Evolutionary conservation across 2,329 filamentous ascomycete genomes (phyloP), one percentile per base, ranked within the genome.

Genomic region (Alternaria gaisen): DNA sequence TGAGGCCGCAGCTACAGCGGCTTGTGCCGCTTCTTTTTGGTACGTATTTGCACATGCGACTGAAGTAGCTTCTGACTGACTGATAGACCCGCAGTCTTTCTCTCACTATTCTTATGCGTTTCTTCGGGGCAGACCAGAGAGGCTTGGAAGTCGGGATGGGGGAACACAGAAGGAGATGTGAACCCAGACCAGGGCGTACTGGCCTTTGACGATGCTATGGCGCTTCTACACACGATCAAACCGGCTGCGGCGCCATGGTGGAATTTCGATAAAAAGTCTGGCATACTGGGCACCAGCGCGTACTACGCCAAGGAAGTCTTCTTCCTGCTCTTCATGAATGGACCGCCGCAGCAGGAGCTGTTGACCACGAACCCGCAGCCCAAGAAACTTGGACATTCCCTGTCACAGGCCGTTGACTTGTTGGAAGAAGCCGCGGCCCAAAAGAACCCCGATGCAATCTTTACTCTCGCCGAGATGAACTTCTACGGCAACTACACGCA

Each of bases 401-500:
- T 91, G n/a, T 77, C 80, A 22, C 81, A 85, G 62, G 89, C 87
- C 3, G 85, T 90, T 40, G 79, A 81, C 58, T 80, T 90, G 34
- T 79, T 91, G 60, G 83, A 87, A 69, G 79, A 84, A 52, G 87
- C 88, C 34, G 87, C 87, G 4, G 78, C 83, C 8, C 71, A 83
- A 43, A 80, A 84, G 66, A 84, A 93, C 74, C 86, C 92, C 2
- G 94, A 99, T 77, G 95, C 95, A 5, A 87, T 98, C 46, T 97
- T 91, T 74, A 83, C 97, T 16, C 85, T 99, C 24, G 95, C 92
- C 18, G 92, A 99, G 77, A 90, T 99, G 85, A 97, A 96, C 82
- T 98, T 98, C 80, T 93, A 95, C 72, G 95, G 95, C 76, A 97
- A 98, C 79, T 97, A 90, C 79, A 91, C 92, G 22, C 87, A 97